Evolutionary conservation across 139 green algal species (phyloP).

Genomic region (Auxenochlorella pyrenoidosa): DNA sequence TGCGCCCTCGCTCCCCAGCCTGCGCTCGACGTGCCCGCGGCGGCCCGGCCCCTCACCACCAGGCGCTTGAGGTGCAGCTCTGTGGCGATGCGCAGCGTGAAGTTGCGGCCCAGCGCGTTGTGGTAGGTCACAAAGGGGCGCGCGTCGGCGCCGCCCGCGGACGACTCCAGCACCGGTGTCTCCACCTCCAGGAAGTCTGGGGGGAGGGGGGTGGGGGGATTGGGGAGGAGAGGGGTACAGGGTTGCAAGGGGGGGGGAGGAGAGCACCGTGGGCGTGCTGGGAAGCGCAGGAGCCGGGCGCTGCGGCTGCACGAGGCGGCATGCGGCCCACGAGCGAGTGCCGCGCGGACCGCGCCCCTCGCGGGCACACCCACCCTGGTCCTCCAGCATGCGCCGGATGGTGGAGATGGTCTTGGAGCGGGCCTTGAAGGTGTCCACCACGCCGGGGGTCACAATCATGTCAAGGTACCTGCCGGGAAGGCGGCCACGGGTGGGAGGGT

Average conservation of each 20-base stretch:
- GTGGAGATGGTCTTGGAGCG: constrained; percentile 80
- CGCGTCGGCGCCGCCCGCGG: constrained; percentile 94
- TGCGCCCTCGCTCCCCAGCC: no score
- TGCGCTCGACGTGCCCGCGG: no score
- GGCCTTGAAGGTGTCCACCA: constrained; percentile 79
- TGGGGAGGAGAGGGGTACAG: not conserved
- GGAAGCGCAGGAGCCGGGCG: no score
- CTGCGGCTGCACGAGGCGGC: no score
- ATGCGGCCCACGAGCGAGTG: no score
- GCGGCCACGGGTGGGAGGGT: no score
- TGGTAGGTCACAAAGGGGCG: constrained; percentile 97
- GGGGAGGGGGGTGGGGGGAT: not conserved
- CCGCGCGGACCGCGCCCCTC: no score
- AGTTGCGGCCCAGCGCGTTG: constrained; percentile 86
- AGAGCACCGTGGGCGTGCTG: not conserved
- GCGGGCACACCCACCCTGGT: constrained; percentile 42
- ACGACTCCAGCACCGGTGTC: constrained; percentile 86
- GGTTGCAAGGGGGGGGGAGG: not conserved
- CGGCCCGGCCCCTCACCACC: constrained; percentile 56
- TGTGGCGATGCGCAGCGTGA: constrained; percentile 97
- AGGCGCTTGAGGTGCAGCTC: constrained; percentile 98
- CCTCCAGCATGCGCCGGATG: constrained; percentile 88
- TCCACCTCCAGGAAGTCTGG: constrained; percentile 78
- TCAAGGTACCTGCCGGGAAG: constrained; percentile 87
- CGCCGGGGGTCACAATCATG: constrained; percentile 93